Conservation (phyloP, 2,329 filamentous ascomycete species). For the Aspergillus oerlinghausenensis region DNA sequence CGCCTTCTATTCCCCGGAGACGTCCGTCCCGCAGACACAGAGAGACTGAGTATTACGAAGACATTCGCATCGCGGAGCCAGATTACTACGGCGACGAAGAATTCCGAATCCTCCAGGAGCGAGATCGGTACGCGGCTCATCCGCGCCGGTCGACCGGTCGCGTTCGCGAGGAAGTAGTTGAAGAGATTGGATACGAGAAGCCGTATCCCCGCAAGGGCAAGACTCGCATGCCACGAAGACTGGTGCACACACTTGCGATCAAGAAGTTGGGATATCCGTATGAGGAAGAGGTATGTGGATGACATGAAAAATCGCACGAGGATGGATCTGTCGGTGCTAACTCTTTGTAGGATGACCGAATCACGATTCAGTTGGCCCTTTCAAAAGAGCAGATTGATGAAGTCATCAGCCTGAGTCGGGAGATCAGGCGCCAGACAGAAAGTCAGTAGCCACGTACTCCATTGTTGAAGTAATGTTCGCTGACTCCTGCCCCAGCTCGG, state of each 20-base stretch:
- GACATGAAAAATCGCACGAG: not conserved
- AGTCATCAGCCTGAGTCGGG: constrained; percentile 75
- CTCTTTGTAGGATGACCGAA: constrained; percentile 62
- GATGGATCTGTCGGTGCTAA: constrained; percentile 7
- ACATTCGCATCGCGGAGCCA: constrained; percentile 64
- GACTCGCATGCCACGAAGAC: constrained; percentile 75
- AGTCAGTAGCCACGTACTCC: constrained; percentile 21
- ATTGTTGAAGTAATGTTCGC: not conserved
- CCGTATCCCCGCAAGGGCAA: constrained; percentile 77
- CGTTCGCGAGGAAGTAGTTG: constrained; percentile 24
- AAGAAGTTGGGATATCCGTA: constrained; percentile 83
- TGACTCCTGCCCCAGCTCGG: constrained; percentile 16
- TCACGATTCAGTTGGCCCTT: constrained; percentile 78
- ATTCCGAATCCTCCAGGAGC: constrained; percentile 62
- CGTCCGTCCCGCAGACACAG: constrained; percentile 55
- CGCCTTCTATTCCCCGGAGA: constrained; percentile 45
- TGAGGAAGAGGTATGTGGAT: constrained; percentile 67
- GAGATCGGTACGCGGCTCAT: constrained; percentile 49
- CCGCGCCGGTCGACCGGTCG: constrained; percentile 44
- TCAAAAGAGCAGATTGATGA: constrained; percentile 90
- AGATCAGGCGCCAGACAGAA: constrained; percentile 37
- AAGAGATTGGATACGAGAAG: constrained; percentile 35
- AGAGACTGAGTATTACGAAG: constrained; percentile 58
- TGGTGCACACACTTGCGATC: constrained; percentile 76
- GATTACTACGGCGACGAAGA: constrained; percentile 69